These are phyloP conservation scores for Anethum foeniculum DNA, from an alignment of 140 eudicot species.

Conservation along the genomic window DNA sequence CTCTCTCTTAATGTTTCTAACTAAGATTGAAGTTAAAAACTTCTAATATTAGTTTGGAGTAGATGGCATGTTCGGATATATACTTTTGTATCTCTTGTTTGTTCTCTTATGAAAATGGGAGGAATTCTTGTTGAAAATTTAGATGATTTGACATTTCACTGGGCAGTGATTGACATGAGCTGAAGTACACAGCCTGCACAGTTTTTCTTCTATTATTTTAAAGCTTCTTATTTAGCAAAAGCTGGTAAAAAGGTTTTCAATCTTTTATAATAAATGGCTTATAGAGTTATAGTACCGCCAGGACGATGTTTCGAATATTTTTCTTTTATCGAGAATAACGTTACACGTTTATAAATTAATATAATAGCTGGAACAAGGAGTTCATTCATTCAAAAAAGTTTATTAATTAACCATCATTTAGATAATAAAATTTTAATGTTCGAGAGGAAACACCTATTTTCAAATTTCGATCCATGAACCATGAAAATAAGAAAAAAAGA, in stretches of 20 bases:
- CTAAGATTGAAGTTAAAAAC: neutral
- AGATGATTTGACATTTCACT: conserved; percentile 12
- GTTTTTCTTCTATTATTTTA: neutral
- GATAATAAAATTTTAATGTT: too few relatives aligned
- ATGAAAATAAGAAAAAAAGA: too few relatives aligned
- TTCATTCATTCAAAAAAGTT: too few relatives aligned
- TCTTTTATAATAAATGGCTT: neutral
- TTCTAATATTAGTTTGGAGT: neutral
- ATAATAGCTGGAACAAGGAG: too few relatives aligned
- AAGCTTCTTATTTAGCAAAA: neutral
- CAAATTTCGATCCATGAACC: too few relatives aligned
- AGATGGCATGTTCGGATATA: neutral
- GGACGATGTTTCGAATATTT: neutral
- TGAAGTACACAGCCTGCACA: neutral
- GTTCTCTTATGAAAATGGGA: conserved; percentile 3
- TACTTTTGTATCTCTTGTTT: neutral
- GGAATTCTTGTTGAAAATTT: neutral
- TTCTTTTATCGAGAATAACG: too few relatives aligned
- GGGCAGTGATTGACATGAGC: conserved; percentile 12
- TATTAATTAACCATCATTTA: too few relatives aligned
- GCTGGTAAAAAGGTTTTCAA: neutral
- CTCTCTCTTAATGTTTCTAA: neutral
- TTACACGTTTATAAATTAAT: too few relatives aligned
- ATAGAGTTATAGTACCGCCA: too few relatives aligned
- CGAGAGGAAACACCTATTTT: too few relatives aligned